Evolutionary conservation across 495 filamentous ascomycete species (phyloP).

Genomic region (Tuber aestivum): DNA sequence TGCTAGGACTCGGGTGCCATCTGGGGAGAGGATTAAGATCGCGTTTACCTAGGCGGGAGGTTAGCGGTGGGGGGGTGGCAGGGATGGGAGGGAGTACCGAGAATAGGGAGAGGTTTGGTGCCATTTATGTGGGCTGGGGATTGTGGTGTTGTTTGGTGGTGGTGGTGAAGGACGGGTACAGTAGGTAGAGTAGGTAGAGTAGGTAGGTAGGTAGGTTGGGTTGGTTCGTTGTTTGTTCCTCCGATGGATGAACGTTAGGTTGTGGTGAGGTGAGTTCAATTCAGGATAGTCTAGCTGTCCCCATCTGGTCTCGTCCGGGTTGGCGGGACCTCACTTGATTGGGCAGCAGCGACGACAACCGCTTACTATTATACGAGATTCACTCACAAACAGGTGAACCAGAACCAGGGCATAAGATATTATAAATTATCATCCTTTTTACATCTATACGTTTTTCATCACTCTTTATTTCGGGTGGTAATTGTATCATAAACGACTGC

Average conservation of each 20-base stretch:
- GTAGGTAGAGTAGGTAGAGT: too few species aligned
- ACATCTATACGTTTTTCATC: not conserved
- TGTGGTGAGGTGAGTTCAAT: not conserved
- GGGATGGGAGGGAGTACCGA: slow-evolving; percentile 45
- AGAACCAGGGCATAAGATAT: not conserved
- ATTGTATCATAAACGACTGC: not conserved
- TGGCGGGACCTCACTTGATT: not conserved
- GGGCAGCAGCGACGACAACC: not conserved
- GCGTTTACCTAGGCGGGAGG: slow-evolving; percentile 59
- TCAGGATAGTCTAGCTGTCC: not conserved
- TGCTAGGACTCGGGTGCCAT: slow-evolving; percentile 81
- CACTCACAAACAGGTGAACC: too few species aligned
- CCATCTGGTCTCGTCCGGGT: not conserved
- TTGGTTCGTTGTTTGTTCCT: not conserved
- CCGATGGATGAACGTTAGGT: not conserved
- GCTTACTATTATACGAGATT: not conserved
- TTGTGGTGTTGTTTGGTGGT: slow-evolving; percentile 1
- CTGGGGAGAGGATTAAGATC: slow-evolving; percentile 81
- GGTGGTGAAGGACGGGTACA: not conserved
- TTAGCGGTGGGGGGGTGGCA: not conserved
- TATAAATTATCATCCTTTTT: not conserved
- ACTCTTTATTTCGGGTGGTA: not conserved
- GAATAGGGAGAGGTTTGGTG: slow-evolving; percentile 71
- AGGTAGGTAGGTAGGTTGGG: not conserved
- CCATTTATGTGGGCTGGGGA: slow-evolving; percentile 43